Percentiles rank a stretch among this genome's conserved stretches.
These are phyloP conservation scores for Fusarium scirpi DNA, from an alignment of 2,329 filamentous ascomycete species.

Conservation along the genomic window DNA sequence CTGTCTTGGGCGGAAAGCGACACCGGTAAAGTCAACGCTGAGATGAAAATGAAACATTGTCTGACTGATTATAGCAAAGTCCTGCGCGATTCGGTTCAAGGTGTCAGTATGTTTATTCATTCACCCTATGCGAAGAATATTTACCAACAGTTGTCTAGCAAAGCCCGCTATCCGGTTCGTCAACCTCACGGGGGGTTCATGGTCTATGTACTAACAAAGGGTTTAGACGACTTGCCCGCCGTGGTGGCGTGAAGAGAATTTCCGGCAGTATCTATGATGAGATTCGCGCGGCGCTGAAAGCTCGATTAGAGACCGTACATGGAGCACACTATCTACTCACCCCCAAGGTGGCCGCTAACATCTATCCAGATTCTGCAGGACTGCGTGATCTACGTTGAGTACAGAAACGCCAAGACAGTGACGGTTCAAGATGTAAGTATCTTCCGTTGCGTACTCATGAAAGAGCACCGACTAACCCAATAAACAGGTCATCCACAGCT, in stretches of 20 bases:
- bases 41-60: background rate
- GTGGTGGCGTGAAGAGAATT: conserved; percentile 82
- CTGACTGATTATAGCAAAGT: conserved; percentile 57
- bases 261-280: conserved; percentile 74
- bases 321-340: background rate
- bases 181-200: background rate
- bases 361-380: conserved; percentile 63
- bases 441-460: too few relatives aligned
- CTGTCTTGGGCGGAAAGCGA: conserved; percentile 41
- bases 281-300: conserved; percentile 63
- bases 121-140: background rate
- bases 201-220: conserved; percentile 14
- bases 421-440: conserved; percentile 69
- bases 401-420: conserved; percentile 70
- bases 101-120: conserved; percentile 61
- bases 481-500: conserved; percentile 65
- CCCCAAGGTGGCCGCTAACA: conserved; percentile 14
- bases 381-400: conserved; percentile 64
- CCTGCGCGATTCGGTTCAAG: conserved; percentile 59
- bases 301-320: conserved; percentile 61
- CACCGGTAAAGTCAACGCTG: conserved; percentile 40
- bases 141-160: conserved; percentile 52
- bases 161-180: conserved; percentile 66
- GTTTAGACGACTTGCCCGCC: conserved; percentile 74
- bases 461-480: conserved; percentile 13